phyloP scores from a whole-genome alignment of 202 grass and related monocot species.

The Hordeum pubiflorum region DNA sequence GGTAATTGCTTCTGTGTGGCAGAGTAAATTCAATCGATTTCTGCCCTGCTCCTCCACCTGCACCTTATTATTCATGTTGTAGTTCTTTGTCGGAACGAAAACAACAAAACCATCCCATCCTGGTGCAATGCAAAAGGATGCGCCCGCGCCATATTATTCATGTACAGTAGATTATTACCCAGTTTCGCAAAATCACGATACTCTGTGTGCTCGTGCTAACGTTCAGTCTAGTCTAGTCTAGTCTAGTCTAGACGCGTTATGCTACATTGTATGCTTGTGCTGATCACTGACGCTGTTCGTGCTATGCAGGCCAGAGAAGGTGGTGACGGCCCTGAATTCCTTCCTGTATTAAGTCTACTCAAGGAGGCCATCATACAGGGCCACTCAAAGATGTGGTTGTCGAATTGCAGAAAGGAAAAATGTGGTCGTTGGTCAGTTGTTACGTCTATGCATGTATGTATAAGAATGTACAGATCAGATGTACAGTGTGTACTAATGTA shows the following conservation, averaged over 20 bases:
- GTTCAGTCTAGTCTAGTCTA: too few relatives aligned
- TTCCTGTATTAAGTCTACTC: conserved; percentile 21
- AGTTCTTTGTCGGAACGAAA: too few relatives aligned
- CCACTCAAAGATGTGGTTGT: background rate
- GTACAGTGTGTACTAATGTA: background rate
- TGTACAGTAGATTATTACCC: background rate
- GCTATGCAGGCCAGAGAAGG: conserved; percentile 69
- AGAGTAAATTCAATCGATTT: background rate
- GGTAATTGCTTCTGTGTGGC: conserved; percentile 35
- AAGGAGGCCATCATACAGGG: background rate
- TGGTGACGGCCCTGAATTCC: conserved; percentile 40
- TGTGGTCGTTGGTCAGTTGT: background rate
- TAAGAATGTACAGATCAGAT: background rate
- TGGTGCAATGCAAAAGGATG: too few relatives aligned
- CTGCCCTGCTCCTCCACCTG: background rate
- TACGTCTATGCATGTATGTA: background rate
- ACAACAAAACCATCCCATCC: too few relatives aligned
- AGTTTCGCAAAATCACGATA: background rate
- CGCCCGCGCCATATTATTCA: too few relatives aligned
- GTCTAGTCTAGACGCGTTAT: too few relatives aligned
- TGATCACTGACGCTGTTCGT: conserved; percentile 4
- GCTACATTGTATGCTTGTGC: background rate
- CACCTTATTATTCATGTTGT: background rate
- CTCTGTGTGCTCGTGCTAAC: too few relatives aligned
- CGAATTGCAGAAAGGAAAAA: too few relatives aligned